Conservation (phyloP, 169 alveolate genomes). For the Blepharisma undulans region DNA sequence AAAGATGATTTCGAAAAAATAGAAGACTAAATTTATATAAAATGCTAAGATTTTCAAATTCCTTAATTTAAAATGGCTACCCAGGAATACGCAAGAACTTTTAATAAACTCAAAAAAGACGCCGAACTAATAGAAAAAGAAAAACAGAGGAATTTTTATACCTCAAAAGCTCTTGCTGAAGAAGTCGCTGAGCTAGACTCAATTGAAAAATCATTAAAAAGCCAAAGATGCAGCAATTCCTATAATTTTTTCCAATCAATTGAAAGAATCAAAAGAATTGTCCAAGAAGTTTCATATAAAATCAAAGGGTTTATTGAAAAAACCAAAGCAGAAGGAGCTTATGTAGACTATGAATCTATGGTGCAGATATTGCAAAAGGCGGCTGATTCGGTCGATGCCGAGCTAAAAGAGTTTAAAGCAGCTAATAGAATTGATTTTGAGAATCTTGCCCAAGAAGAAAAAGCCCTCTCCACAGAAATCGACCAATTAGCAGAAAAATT, state of each 20-base stretch:
- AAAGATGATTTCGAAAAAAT: neutral
- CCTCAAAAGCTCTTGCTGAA: neutral
- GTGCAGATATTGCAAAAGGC: slow-evolving; percentile 30
- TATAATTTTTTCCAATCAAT: neutral
- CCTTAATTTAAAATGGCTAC: neutral
- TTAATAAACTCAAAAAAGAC: neutral
- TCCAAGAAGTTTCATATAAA: neutral
- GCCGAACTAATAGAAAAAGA: neutral
- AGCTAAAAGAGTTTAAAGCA: slow-evolving; percentile 10
- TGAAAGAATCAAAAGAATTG: neutral
- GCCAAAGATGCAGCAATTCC: neutral
- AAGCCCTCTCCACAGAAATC: neutral
- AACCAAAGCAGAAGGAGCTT: slow-evolving; percentile 17
- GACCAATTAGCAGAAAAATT: neutral
- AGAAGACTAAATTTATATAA: neutral
- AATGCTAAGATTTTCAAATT: neutral
- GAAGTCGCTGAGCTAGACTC: slow-evolving; percentile 1
- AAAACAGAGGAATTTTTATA: neutral
- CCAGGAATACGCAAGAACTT: neutral
- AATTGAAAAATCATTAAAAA: neutral
- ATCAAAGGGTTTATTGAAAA: neutral
- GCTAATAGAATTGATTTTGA: neutral
- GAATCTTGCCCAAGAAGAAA: neutral
- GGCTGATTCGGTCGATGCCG: slow-evolving; percentile 5
- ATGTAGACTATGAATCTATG: slow-evolving; percentile 28